These are phyloP conservation scores for Chrysoporthe puriensis DNA, from an alignment of 2,329 filamentous ascomycete genomes.

Conservation along the genomic window DNA sequence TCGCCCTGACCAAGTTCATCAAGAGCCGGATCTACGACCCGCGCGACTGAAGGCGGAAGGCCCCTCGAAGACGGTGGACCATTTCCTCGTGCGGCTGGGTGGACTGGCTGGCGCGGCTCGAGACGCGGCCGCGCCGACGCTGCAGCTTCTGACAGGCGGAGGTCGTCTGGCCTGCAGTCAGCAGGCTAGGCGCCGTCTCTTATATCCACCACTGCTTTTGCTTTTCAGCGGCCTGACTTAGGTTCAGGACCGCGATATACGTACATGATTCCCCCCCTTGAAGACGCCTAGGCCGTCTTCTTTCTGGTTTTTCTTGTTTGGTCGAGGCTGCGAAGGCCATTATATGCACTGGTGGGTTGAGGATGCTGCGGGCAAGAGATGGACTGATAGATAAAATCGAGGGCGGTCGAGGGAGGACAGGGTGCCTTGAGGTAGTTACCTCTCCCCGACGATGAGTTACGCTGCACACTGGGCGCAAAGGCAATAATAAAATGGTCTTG, in stretches of 20 bases:
- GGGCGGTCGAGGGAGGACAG: not conserved
- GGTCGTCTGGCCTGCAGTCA: no score
- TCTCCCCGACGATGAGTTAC: constrained; percentile 12
- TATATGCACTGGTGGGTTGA: not conserved
- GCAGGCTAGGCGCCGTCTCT: not conserved
- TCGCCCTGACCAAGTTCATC: constrained; percentile 63
- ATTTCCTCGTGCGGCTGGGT: constrained; percentile 27
- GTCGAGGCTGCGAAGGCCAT: no score
- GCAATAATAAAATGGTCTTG: constrained; percentile 23
- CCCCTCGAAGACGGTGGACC: constrained; percentile 27
- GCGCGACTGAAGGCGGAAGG: constrained; percentile 26
- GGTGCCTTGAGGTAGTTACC: not conserved
- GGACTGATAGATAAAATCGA: constrained; percentile 22
- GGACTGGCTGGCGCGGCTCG: constrained; percentile 18
- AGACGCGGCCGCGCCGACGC: constrained; percentile 18
- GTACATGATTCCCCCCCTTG: constrained; percentile 25
- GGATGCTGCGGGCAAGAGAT: not conserved
- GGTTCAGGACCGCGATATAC: not conserved
- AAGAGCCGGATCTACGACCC: constrained; percentile 65
- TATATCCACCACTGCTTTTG: no score
- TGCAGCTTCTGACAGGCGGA: constrained; percentile 16
- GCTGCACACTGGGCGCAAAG: constrained; percentile 21
- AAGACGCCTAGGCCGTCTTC: constrained; percentile 22
- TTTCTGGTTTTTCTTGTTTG: not conserved
- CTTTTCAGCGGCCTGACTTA: constrained; percentile 5